Evolutionary conservation across 148 eudicot species (phyloP), one percentile per base, ranked within the genome.

Genomic region (Arctostaphylos glauca): DNA sequence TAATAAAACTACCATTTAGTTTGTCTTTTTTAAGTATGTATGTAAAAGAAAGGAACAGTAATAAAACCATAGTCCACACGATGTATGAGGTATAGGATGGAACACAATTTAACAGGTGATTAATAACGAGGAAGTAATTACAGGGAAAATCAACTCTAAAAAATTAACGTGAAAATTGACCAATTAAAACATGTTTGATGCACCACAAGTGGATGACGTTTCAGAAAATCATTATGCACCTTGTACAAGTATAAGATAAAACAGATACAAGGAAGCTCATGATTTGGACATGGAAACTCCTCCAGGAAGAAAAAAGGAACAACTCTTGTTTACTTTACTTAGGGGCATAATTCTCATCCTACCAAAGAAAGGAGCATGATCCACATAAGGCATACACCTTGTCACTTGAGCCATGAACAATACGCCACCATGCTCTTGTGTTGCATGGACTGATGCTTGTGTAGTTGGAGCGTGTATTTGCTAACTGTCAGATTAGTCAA

Each of bases 201-300:
- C 80, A 52, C 44, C 13, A 43, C 41, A 59, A 16, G 4, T 70
- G 74, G 49, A 25, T 31, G 46, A 41, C 48, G 12, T 77, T 38
- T 48, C n/a, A 41, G 23, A 15, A 31, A 31, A 46, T 19, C 15
- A 18, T n/a, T 13, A 4, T 54, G 80, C 10, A 55, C 38, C 54
- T 64, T 56, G 67, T 43, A 16, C 48, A 77, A n/a, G 25, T 77
- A 77, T 77, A 50, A 77, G n/a, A 77, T 56, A 48, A n/a, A 47
- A 76, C 5, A 21, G 13, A 9, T 76, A 49, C 16, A 74, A 18
- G 38, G 5, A 74, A 47, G 46, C 43, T 54, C 16, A 54, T 12
- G 16, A 54, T 54, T 10, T 13, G 56, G 56, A 13, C 56, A 54
- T 54, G 15, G 0, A 52, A 16, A 43, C 8, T 5, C 38, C 38